Base-by-base conservation (phyloP, 139 green algal species). In the Picochlorum sp. region DNA sequence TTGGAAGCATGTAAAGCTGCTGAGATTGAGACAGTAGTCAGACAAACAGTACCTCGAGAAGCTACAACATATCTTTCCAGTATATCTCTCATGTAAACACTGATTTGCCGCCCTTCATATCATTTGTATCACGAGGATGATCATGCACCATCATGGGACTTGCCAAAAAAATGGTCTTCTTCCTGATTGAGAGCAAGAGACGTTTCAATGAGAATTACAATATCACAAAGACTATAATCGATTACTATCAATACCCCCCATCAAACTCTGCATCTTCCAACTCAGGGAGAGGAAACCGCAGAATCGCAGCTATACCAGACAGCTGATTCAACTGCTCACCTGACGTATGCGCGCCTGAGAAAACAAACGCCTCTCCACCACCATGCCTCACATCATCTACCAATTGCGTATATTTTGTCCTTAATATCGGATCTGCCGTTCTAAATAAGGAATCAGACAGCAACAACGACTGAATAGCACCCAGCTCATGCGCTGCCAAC, bases 271-370 rank as follows among this genome's bases (percentile, higher is more conserved):
- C 45, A 54, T 96, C 88, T 61, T 95, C 90, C 45, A 97, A 64
- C 45, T 97, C 89, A 4, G 88, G 86, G 73, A 96, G 60, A 14
- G 91, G 91, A 74, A 96, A 97, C 18, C 88, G 73, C 65, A 97
- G 77, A 5, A 95, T 78, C 4, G 91, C 91, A 1, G 91, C 91
- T 15, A 96, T 75, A 14, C 91, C 91, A 1, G 74, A 85, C 47
- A 97, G 70, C 76, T 92, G 78, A 55, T 87, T 81, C 30, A 97
- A 80, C 81, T 95, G 86, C 80, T 95, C 85, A 0, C 91, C 91
- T 6, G 74, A 78, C 24, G 69, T 62, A 56, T 89, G 83, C 62
- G 70, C 68, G 77, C 73, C 82, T 4, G 83, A 94, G 60, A 98
- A 97, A 26, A 97, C 71, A 37, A 90, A 74, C 24, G 81, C 86